Evolutionary conservation across 2,329 filamentous ascomycete genomes (phyloP), one percentile per base, ranked within the genome.

Genomic region (Zymoseptoria ardabiliae): DNA sequence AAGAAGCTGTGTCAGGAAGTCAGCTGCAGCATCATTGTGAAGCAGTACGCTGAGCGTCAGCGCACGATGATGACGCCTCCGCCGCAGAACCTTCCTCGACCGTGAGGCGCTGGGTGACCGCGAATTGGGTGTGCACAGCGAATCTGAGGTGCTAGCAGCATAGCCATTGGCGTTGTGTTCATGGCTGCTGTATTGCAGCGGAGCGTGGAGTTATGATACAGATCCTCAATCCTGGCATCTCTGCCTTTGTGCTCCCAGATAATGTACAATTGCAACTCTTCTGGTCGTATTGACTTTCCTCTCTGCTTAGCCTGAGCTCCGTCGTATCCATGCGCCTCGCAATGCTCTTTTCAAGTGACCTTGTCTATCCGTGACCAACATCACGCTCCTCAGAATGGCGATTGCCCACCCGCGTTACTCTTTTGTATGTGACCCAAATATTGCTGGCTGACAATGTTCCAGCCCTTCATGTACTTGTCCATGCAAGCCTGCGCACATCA

Each of bases 1-100:
- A 91, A 85, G 77, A 83, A 87, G 62, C 79, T 99, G 56, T 99
- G 94, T 75, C 81, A 89, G 65, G 93, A 99, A 71, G 83, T 91
- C n/a, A 83, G 81, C 63, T 99, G 94, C 75, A 84, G 89, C 5
- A 78, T 97, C 59, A 79, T 94, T 56, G 87, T 97, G 60, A 87
- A 86, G 74, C 91, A 99, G 67, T 99, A 84, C 71, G 82, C 79
- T 65, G 77, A 85, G 63, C 76, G 79, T 65, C 84, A 86, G 72
- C 78, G 77, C 73, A 73, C 66, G 20, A 75, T 78, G 53, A 55
- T 55, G 58, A 66, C 63, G 58, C 66, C 58, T 54, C 68, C 70
- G 8, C 69, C 70, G 21, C 54, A 56, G 10, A 70, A 70, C 58
- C 66, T 19, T 22, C 58, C 49, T 62, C 66, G 4, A 59, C 59